A percentile compares a stretch with the other conserved stretches of the same genome.
Evolutionary conservation across 2,329 filamentous ascomycete species (phyloP).

Genomic region (Pestalotiopsis sp.): DNA sequence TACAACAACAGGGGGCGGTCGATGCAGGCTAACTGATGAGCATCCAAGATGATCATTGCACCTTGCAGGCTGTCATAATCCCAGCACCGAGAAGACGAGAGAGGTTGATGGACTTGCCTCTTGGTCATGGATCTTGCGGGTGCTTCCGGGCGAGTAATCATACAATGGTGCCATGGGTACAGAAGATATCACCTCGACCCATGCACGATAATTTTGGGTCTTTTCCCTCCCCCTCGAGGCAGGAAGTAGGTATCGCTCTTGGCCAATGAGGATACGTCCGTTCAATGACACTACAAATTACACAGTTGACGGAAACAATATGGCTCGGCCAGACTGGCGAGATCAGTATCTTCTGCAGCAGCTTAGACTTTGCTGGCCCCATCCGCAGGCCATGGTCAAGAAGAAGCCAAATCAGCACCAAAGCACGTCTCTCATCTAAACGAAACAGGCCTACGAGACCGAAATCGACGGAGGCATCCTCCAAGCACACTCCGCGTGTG

Average conservation of each 20-base stretch:
- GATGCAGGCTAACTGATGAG: background rate
- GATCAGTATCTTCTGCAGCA: too few species aligned
- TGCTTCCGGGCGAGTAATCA: background rate
- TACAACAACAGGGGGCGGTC: background rate
- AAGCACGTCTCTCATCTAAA: background rate
- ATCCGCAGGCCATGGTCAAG: background rate
- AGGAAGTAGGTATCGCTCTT: background rate
- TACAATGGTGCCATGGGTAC: background rate
- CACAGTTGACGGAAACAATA: background rate
- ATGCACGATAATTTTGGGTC: background rate
- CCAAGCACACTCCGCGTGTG: background rate
- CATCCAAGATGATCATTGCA: constrained; percentile 12
- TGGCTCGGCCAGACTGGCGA: background rate
- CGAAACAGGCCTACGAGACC: background rate
- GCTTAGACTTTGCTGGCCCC: background rate
- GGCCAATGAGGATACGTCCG: background rate
- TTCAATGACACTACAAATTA: background rate
- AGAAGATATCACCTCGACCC: background rate
- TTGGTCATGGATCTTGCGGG: background rate
- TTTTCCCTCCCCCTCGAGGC: background rate
- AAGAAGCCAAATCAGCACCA: background rate
- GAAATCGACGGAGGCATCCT: background rate
- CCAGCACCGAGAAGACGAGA: background rate
- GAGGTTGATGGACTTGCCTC: background rate
- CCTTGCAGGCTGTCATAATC: constrained; percentile 12